A percentile compares a stretch with the other conserved stretches of the same genome.
These are phyloP conservation scores for Trypanosoma lewisi DNA, from an alignment of 208 protist species.

Conservation along the genomic window DNA sequence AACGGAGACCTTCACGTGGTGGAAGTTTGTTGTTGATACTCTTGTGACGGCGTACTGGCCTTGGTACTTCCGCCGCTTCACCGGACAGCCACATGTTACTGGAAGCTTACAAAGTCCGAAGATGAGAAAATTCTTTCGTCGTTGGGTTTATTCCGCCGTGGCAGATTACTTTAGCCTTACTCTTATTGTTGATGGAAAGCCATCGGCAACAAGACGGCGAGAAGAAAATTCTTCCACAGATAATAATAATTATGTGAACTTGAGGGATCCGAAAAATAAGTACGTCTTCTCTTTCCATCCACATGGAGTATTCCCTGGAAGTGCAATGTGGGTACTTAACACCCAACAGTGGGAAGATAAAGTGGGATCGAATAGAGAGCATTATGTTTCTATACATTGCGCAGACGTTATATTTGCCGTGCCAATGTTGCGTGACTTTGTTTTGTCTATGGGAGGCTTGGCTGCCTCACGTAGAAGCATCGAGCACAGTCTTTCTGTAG, in stretches of 20 bases:
- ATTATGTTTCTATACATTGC: slow-evolving; percentile 46
- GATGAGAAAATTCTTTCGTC: slow-evolving; percentile 40
- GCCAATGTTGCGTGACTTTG: slow-evolving; percentile 64
- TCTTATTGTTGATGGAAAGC: slow-evolving; percentile 27
- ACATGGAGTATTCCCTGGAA: slow-evolving; percentile 76
- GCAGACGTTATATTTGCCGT: slow-evolving; percentile 66
- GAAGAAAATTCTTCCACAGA: background rate
- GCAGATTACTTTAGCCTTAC: slow-evolving; percentile 58
- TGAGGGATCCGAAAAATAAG: slow-evolving; percentile 51
- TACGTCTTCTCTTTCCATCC: slow-evolving; percentile 78
- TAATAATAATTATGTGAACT: slow-evolving; percentile 28
- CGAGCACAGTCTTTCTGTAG: slow-evolving; percentile 35
- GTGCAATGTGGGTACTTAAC: slow-evolving; percentile 36
- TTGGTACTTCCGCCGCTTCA: slow-evolving; percentile 61
- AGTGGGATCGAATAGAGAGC: slow-evolving; percentile 34
- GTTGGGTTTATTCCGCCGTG: slow-evolving; percentile 57
- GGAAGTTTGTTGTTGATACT: slow-evolving; percentile 42
- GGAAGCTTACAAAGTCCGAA: slow-evolving; percentile 40
- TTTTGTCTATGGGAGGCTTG: slow-evolving; percentile 34
- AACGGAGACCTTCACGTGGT: slow-evolving; percentile 32
- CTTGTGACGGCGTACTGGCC: slow-evolving; percentile 54
- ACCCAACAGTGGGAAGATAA: slow-evolving; percentile 38
- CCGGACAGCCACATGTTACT: slow-evolving; percentile 52
- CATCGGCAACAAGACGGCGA: background rate
- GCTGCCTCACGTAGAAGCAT: slow-evolving; percentile 50